Evolutionary conservation across 805 yeast species (phyloP).

Genomic region (Barnettozyma botsteinii): DNA sequence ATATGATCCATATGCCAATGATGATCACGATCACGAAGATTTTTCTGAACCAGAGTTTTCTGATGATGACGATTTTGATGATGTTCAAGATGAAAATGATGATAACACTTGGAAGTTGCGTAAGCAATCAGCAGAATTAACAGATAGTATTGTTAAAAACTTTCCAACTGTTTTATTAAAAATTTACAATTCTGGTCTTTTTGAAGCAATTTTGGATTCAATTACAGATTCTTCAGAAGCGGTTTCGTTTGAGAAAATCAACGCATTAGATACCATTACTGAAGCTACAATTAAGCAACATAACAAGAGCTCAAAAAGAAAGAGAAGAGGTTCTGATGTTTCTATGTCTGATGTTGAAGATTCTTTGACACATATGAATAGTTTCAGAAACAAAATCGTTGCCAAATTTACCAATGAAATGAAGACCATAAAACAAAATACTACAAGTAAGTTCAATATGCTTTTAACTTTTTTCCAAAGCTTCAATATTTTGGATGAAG

Average conservation of each 20-base stretch:
- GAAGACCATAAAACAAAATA: conserved; percentile 22
- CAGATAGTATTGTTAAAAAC: conserved; percentile 32
- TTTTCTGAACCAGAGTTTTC: conserved; percentile 42
- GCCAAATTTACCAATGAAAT: conserved; percentile 22
- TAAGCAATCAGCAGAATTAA: conserved; percentile 41
- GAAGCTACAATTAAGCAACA: conserved; percentile 19
- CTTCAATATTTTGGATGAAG: conserved; percentile 19
- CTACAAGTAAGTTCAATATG: conserved; percentile 20
- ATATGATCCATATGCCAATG: conserved; percentile 43
- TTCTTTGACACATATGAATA: conserved; percentile 19
- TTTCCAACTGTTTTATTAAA: conserved; percentile 33
- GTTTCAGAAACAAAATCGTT: conserved; percentile 18
- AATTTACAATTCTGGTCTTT: conserved; percentile 29
- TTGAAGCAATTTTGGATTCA: conserved; percentile 29
- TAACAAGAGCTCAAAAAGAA: conserved; percentile 23
- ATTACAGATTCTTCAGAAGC: conserved; percentile 40
- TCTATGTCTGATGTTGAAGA: conserved; percentile 32
- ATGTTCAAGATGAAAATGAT: conserved; percentile 35
- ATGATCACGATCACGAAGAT: conserved; percentile 30
- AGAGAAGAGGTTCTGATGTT: conserved; percentile 34
- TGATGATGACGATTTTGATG: conserved; percentile 36
- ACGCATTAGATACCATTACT: conserved; percentile 38
- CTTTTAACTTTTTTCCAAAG: conserved; percentile 23
- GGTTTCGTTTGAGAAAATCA: conserved; percentile 46
- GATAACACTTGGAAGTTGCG: conserved; percentile 63